A percentile compares a stretch with the other conserved stretches of the same genome.
phyloP scores from a whole-genome alignment of 805 yeast species.

The Scheffersomyces amazonensis region DNA sequence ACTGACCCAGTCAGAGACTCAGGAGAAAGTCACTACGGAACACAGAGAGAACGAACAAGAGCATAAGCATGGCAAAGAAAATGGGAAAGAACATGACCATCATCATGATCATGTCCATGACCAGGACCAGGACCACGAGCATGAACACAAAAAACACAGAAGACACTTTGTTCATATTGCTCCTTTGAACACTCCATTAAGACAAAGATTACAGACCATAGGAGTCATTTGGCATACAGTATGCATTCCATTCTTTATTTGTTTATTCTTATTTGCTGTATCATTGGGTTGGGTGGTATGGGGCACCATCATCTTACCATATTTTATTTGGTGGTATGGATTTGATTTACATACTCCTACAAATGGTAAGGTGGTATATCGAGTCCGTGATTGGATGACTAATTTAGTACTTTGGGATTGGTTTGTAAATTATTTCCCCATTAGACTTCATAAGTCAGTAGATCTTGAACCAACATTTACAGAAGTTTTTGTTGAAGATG shows the following conservation, averaged over 20 bases:
- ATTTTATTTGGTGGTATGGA: constrained; percentile 51
- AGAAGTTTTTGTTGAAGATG: constrained; percentile 23
- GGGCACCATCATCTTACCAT: constrained; percentile 62
- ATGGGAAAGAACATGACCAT: neutral
- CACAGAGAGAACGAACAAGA: too few species aligned
- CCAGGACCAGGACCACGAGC: too few species aligned
- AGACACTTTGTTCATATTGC: constrained; percentile 38
- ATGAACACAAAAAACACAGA: constrained; percentile 1
- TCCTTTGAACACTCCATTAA: constrained; percentile 53
- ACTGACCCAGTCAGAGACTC: too few species aligned
- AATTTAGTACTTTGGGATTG: constrained; percentile 60
- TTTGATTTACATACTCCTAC: constrained; percentile 67
- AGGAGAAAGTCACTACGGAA: too few species aligned
- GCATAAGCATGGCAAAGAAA: too few species aligned
- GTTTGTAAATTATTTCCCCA: constrained; percentile 80
- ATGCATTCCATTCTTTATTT: constrained; percentile 57
- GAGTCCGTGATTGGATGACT: constrained; percentile 59
- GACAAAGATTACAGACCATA: constrained; percentile 61
- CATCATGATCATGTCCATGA: constrained; percentile 1
- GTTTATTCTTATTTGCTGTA: constrained; percentile 50
- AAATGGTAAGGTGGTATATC: constrained; percentile 63
- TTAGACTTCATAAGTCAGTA: constrained; percentile 61
- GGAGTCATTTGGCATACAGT: constrained; percentile 73
- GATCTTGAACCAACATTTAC: constrained; percentile 75
- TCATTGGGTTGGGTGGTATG: constrained; percentile 59